Evolutionary conservation across 2,329 filamentous ascomycete species (phyloP).

Genomic region (Claviceps pazoutovae): DNA sequence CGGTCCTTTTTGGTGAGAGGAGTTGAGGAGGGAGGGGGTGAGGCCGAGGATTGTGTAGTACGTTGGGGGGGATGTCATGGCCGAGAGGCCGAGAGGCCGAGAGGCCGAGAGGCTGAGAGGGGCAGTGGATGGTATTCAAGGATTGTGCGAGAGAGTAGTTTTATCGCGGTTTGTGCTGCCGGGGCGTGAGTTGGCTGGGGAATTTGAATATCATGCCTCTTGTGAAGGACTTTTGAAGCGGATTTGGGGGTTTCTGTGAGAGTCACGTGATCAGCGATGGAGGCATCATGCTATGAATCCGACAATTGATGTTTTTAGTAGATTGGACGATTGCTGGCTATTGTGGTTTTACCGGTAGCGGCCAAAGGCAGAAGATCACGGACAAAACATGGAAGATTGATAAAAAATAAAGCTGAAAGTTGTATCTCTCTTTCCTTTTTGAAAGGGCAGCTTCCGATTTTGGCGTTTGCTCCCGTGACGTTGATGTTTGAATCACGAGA

Average conservation of each 20-base stretch:
- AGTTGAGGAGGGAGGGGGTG: constrained; percentile 32
- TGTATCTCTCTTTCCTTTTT: not conserved
- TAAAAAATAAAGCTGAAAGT: not conserved
- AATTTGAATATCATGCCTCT: not conserved
- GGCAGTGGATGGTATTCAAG: not conserved
- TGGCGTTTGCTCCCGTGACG: too few relatives aligned
- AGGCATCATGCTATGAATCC: not conserved
- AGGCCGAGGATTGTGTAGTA: constrained; percentile 49
- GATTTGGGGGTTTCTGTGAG: not conserved
- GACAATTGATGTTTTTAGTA: not conserved
- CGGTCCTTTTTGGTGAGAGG: constrained; percentile 11
- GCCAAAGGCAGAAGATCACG: not conserved
- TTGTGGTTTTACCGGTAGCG: too few relatives aligned
- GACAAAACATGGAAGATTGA: not conserved
- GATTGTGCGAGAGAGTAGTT: not conserved
- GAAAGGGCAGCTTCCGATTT: too few relatives aligned
- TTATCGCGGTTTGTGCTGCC: too few relatives aligned
- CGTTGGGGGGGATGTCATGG: constrained; percentile 19
- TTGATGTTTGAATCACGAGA: too few relatives aligned
- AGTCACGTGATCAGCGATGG: not conserved
- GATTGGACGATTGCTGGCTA: not conserved
- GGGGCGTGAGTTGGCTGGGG: not conserved
- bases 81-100: not conserved
- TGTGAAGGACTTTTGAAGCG: not conserved
- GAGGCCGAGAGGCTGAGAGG: not conserved